These are phyloP conservation scores for Retiboletus flavoniger DNA, from an alignment of 1,284 basidiomycete species.

Conservation along the genomic window DNA sequence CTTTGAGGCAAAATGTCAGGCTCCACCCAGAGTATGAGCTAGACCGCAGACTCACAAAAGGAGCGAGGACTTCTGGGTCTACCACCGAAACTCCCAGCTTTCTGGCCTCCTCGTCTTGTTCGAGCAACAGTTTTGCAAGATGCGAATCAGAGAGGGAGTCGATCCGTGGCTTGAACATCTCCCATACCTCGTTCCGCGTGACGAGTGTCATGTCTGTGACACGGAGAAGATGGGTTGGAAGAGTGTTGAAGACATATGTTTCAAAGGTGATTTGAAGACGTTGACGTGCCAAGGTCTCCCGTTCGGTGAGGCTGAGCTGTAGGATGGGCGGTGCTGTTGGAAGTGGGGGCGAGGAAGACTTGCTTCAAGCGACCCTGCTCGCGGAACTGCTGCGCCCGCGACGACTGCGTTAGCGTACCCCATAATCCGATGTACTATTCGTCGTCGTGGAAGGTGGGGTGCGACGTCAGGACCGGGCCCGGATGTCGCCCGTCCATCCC, in stretches of 20 bases:
- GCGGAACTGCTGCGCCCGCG: constrained; percentile 21
- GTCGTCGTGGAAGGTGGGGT: constrained; percentile 15
- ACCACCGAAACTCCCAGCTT: constrained; percentile 23
- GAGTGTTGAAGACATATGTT: constrained; percentile 24
- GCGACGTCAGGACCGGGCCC: constrained; percentile 14
- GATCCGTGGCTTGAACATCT: constrained; percentile 23
- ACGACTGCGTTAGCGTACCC: constrained; percentile 13
- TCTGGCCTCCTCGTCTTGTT: constrained; percentile 27
- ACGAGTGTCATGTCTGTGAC: constrained; percentile 22
- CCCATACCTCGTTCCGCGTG: constrained; percentile 24
- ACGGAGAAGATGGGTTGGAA: constrained; percentile 25
- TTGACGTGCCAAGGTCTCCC: constrained; percentile 21
- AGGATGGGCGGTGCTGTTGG: constrained; percentile 15
- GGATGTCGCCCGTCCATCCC: constrained; percentile 16
- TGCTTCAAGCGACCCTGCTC: constrained; percentile 16
- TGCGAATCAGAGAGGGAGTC: constrained; percentile 24
- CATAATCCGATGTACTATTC: constrained; percentile 19
- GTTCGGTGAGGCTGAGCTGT: constrained; percentile 22
- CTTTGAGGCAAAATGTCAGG: constrained; percentile 13
- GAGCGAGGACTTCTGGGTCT: constrained; percentile 25
- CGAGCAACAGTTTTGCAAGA: constrained; percentile 23
- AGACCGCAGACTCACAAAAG: constrained; percentile 17
- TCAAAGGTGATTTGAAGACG: constrained; percentile 25
- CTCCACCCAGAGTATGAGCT: not conserved
- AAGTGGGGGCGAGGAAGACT: constrained; percentile 21